Conservation (phyloP, 805 yeast genomes). For the Isabelozyma pseudorhagii region DNA sequence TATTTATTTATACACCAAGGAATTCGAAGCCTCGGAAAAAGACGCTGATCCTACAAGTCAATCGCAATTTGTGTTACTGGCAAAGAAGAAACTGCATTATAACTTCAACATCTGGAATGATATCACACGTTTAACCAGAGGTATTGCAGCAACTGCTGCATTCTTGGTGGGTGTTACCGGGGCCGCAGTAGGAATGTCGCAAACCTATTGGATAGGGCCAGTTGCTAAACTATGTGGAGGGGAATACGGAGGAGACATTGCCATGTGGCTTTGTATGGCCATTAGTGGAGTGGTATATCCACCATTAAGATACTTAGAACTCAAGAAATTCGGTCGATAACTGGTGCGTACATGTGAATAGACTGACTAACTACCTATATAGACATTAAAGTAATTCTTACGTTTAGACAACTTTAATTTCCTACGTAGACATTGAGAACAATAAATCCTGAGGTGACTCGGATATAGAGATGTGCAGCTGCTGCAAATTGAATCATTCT, state of each 20-base stretch:
- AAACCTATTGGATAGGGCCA: conserved; percentile 79
- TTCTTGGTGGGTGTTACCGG: conserved; percentile 74
- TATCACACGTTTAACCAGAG: conserved; percentile 55
- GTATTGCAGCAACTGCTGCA: conserved; percentile 66
- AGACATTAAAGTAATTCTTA: too few species aligned
- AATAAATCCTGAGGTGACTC: too few species aligned
- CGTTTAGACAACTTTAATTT: too few species aligned
- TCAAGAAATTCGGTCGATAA: conserved; percentile 42
- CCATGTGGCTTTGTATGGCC: conserved; percentile 75
- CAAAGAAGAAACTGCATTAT: conserved; percentile 44
- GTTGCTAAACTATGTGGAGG: conserved; percentile 62
- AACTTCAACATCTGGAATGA: conserved; percentile 78
- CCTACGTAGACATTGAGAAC: too few species aligned
- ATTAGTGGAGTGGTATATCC: conserved; percentile 68
- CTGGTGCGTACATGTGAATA: background rate
- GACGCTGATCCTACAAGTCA: conserved; percentile 4
- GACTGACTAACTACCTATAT: too few species aligned
- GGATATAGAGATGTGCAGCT: too few species aligned
- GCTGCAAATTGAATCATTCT: too few species aligned
- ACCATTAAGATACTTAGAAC: conserved; percentile 58
- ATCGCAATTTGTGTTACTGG: conserved; percentile 31
- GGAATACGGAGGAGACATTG: conserved; percentile 72
- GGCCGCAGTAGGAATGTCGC: conserved; percentile 85
- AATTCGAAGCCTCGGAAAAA: conserved; percentile 14
- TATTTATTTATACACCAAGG: conserved; percentile 27